phyloP scores from a whole-genome alignment of 179 eudicot genomes.

The Silene coronaria region DNA sequence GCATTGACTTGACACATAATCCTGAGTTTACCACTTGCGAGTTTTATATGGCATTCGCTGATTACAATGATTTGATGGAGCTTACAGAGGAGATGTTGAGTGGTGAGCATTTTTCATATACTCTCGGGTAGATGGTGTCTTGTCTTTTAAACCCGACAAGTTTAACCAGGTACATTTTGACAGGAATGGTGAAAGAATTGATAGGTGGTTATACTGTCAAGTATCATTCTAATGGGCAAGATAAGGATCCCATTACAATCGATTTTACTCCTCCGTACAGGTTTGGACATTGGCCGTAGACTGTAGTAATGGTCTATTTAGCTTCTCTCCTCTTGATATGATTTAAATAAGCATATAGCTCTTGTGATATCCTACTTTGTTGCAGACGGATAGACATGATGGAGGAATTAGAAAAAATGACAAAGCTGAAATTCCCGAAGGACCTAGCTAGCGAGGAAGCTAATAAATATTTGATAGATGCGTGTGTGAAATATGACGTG shows the following conservation, averaged over 20 bases:
- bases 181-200: slow-evolving; percentile 93
- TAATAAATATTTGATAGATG: slow-evolving; percentile 62
- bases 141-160: not conserved
- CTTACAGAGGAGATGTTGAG: slow-evolving; percentile 82
- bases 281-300: slow-evolving; percentile 27
- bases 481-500: slow-evolving; percentile 66
- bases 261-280: slow-evolving; percentile 99
- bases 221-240: slow-evolving; percentile 80
- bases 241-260: slow-evolving; percentile 80
- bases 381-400: slow-evolving; percentile 93
- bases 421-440: slow-evolving; percentile 76
- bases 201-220: slow-evolving; percentile 76
- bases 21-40: slow-evolving; percentile 97
- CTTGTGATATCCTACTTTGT: not conserved
- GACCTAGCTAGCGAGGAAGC: slow-evolving; percentile 74
- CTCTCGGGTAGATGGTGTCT: not conserved
- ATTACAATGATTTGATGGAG: slow-evolving; percentile 87
- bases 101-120: slow-evolving; percentile 38
- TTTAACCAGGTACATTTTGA: slow-evolving; percentile 13
- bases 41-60: slow-evolving; percentile 97
- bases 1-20: slow-evolving; percentile 93
- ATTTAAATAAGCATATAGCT: too few relatives aligned
- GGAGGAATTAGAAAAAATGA: slow-evolving; percentile 72
- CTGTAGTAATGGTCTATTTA: not conserved
- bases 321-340: too few relatives aligned